phyloP scores from a whole-genome alignment of 1,284 basidiomycete genomes.

The Cystobasidium pallidum region DNA sequence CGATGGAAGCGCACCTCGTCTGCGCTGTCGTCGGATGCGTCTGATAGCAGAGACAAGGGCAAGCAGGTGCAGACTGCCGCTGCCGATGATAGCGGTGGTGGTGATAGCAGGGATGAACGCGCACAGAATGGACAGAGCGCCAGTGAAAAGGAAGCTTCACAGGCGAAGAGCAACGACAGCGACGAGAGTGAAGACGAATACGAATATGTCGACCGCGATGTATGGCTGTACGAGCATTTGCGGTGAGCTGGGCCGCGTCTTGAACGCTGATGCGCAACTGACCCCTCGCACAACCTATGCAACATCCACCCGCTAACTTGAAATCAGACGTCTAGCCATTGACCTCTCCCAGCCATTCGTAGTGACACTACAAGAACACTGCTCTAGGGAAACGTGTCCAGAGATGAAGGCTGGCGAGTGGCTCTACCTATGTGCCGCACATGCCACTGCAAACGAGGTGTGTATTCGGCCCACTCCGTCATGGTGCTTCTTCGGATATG shows the following conservation, averaged over 20 bases:
- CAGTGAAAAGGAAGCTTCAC: not conserved
- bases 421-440: constrained; percentile 93
- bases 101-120: constrained; percentile 2
- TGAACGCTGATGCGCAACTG: constrained; percentile 3
- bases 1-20: constrained; percentile 21
- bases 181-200: constrained; percentile 61
- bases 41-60: constrained; percentile 19
- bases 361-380: constrained; percentile 80
- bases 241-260: no score
- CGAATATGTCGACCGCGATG: constrained; percentile 72
- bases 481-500: no score
- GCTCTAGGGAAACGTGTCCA: constrained; percentile 78
- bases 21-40: not conserved
- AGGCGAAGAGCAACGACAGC: constrained; percentile 17
- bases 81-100: not conserved
- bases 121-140: not conserved
- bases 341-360: constrained; percentile 89
- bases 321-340: constrained; percentile 78
- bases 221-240: constrained; percentile 93
- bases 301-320: no score
- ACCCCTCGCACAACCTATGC: no score
- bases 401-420: constrained; percentile 98
- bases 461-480: no score
- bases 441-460: constrained; percentile 57
- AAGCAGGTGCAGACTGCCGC: constrained; percentile 4